These are phyloP conservation scores for Ophiostoma novo-ulmi DNA, from an alignment of 2,329 filamentous ascomycete species.

Conservation along the genomic window DNA sequence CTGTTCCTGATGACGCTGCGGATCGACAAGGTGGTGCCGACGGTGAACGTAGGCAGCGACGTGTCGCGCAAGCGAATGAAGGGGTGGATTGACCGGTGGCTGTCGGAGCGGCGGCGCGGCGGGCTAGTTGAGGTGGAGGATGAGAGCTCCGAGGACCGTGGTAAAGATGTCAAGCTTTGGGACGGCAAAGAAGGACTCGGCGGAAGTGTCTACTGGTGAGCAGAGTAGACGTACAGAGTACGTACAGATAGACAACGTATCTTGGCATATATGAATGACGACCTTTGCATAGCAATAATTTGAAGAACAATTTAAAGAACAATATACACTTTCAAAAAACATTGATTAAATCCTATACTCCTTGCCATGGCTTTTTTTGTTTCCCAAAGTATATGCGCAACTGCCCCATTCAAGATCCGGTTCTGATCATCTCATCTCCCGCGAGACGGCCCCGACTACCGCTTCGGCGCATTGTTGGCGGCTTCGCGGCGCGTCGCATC, in stretches of 20 bases:
- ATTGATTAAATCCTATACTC: conserved; percentile 3
- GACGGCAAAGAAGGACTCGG: conserved; percentile 40
- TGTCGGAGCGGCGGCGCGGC: conserved; percentile 52
- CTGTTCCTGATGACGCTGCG: conserved; percentile 85
- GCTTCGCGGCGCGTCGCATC: conserved; percentile 80
- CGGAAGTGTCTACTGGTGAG: conserved; percentile 40
- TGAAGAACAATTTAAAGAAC: not conserved
- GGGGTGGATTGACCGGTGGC: conserved; percentile 59
- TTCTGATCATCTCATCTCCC: too few species aligned
- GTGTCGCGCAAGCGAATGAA: conserved; percentile 56
- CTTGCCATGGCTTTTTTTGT: not conserved
- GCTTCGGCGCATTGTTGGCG: conserved; percentile 52
- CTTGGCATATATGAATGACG: not conserved
- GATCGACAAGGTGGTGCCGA: conserved; percentile 87
- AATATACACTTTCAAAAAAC: not conserved
- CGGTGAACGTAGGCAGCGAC: conserved; percentile 73
- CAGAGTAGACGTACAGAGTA: too few species aligned
- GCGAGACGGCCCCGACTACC: conserved; percentile 9
- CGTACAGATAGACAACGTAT: too few species aligned
- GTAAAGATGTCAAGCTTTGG: conserved; percentile 40
- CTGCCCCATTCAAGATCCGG: too few species aligned
- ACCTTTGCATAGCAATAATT: not conserved
- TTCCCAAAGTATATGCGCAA: not conserved
- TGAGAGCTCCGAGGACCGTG: conserved; percentile 30
- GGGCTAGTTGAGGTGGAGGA: conserved; percentile 47